phyloP scores from a whole-genome alignment of 2,329 filamentous ascomycete species.

The Pseudocercospora fuligena region DNA sequence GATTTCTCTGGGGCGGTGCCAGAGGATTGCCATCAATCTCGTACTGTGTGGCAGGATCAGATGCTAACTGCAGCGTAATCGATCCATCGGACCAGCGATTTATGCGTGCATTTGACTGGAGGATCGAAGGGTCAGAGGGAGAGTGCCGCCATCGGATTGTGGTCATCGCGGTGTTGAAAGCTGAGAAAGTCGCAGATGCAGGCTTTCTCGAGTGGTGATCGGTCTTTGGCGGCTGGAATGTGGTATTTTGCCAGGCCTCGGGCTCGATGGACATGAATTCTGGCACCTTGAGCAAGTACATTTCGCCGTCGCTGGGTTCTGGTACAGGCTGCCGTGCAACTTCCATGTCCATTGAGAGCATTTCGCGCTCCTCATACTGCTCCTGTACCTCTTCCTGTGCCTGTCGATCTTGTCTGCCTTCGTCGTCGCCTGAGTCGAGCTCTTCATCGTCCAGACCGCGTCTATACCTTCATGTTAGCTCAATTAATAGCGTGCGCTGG shows the following conservation, averaged over 20 bases:
- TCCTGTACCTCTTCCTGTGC: constrained; percentile 55
- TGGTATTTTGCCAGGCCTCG: constrained; percentile 67
- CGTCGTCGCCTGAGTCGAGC: constrained; percentile 66
- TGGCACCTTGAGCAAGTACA: constrained; percentile 73
- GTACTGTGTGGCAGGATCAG: constrained; percentile 70
- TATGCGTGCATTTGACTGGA: constrained; percentile 76
- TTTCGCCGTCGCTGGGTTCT: constrained; percentile 72
- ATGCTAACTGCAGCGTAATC: constrained; percentile 74
- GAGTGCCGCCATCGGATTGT: constrained; percentile 73
- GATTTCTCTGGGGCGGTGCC: constrained; percentile 62
- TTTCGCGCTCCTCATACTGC: constrained; percentile 47
- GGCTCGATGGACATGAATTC: constrained; percentile 74
- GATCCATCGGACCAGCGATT: constrained; percentile 82
- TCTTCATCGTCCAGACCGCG: constrained; percentile 64
- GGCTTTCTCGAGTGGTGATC: constrained; percentile 58
- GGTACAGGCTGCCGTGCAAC: constrained; percentile 73
- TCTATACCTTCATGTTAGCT: constrained; percentile 19
- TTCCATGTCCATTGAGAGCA: constrained; percentile 65
- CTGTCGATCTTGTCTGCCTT: constrained; percentile 65
- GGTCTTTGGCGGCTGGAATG: constrained; percentile 67
- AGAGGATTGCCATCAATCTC: constrained; percentile 73
- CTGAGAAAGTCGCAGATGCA: constrained; percentile 57
- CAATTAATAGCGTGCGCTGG: neutral
- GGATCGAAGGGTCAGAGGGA: constrained; percentile 64
- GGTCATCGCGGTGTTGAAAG: constrained; percentile 68